phyloP scores from a whole-genome alignment of 441 rosid genomes.

The Pelargonium cotyledonis region DNA sequence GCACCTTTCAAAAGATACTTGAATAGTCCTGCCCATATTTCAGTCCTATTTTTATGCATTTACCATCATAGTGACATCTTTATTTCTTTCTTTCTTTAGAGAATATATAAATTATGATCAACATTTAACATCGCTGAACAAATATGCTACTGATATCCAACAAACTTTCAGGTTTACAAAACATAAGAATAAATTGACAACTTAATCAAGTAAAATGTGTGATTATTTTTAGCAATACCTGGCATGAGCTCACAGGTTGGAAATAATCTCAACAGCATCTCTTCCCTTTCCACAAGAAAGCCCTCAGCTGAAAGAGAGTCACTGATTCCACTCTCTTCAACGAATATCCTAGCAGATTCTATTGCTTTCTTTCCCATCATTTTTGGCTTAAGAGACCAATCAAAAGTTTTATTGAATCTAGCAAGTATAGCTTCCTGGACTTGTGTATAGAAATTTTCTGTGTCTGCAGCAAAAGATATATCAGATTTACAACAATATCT shows the following conservation, averaged over 20 bases:
- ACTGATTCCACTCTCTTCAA: constrained; percentile 71
- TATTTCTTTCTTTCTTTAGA: background rate
- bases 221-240: constrained; percentile 31
- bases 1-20: too few species aligned
- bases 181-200: background rate
- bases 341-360: constrained; percentile 75
- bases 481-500: background rate
- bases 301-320: constrained; percentile 78
- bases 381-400: constrained; percentile 87
- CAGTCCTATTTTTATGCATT: too few species aligned
- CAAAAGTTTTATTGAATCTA: constrained; percentile 77
- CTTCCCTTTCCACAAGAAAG: constrained; percentile 72
- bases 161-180: background rate
- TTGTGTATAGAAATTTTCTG: constrained; percentile 86
- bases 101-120: background rate
- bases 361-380: constrained; percentile 95
- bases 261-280: constrained; percentile 60
- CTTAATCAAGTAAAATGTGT: background rate
- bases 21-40: too few species aligned
- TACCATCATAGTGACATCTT: background rate
- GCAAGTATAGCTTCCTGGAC: constrained; percentile 79
- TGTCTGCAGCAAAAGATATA: constrained; percentile 40
- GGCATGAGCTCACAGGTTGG: constrained; percentile 88
- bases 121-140: background rate
- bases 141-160: background rate